Percentiles rank a stretch among this genome's conserved stretches.
Conservation (phyloP, 371 early-diverging fungal genomes). For the Encephalitozoon cuniculi region DNA sequence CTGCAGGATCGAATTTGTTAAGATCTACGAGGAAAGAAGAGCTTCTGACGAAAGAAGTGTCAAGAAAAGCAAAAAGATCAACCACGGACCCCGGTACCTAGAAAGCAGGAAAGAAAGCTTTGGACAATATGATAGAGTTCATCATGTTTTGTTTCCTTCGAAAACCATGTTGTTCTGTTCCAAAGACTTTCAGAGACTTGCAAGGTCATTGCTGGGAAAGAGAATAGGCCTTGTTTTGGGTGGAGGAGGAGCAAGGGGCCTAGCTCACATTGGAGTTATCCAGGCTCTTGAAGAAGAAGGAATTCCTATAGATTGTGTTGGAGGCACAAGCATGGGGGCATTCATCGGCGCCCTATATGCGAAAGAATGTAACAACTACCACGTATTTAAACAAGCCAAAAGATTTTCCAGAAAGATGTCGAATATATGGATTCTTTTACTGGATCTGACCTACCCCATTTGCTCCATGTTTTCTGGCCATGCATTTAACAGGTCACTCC, state of each 20-base stretch:
- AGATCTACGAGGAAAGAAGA: not conserved
- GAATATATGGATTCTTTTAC: conserved; percentile 73
- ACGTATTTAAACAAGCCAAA: conserved; percentile 73
- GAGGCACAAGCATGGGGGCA: conserved; percentile 91
- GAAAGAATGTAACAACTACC: conserved; percentile 72
- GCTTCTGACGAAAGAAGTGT: not conserved
- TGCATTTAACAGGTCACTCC: conserved; percentile 82
- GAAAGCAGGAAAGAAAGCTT: not conserved
- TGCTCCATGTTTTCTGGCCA: conserved; percentile 64
- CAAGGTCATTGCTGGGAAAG: conserved; percentile 77
- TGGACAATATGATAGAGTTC: not conserved
- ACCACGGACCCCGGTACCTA: not conserved
- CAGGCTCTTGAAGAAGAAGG: conserved; percentile 91
- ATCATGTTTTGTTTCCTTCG: conserved; percentile 11
- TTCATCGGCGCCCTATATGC: conserved; percentile 91
- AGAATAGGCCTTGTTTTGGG: conserved; percentile 93
- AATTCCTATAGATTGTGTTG: conserved; percentile 84
- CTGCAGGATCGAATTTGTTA: conserved; percentile 14
- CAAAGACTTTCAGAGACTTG: conserved; percentile 70
- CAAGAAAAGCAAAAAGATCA: not conserved
- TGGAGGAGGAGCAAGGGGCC: conserved; percentile 95
- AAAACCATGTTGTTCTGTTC: conserved; percentile 13
- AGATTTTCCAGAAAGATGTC: conserved; percentile 72
- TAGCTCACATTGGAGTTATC: conserved; percentile 86
- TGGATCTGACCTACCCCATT: conserved; percentile 86